Percentiles rank a stretch among this genome's conserved stretches.
phyloP scores from a whole-genome alignment of 2,329 filamentous ascomycete genomes.

The Rutstroemia sp. region DNA sequence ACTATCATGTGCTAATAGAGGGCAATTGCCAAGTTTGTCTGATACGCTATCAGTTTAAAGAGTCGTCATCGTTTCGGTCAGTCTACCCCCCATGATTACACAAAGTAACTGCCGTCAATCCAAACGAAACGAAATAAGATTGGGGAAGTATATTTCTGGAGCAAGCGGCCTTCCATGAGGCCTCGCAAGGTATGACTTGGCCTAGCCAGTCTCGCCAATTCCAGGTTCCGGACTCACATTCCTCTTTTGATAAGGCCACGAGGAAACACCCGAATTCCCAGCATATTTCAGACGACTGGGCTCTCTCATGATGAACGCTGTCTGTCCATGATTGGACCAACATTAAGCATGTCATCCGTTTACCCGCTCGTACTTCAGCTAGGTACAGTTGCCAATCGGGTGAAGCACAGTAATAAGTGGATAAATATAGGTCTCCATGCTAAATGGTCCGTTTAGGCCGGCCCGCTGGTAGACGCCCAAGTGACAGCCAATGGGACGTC shows the following conservation, averaged over 20 bases:
- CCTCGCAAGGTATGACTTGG: background rate
- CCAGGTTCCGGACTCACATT: background rate
- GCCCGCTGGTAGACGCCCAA: background rate
- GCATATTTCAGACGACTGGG: background rate
- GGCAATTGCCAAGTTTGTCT: constrained; percentile 2
- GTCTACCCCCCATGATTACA: background rate
- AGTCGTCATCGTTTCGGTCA: background rate
- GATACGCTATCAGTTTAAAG: background rate
- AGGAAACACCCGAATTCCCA: background rate
- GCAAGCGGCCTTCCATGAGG: background rate
- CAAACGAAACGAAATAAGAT: background rate
- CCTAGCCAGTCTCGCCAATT: background rate
- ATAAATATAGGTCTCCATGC: background rate
- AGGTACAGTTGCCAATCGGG: background rate
- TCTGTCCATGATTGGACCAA: no score
- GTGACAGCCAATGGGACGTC: background rate
- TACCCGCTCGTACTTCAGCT: background rate
- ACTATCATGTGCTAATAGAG: constrained; percentile 24
- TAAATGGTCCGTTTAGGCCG: background rate
- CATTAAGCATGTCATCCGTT: background rate
- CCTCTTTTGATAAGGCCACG: background rate
- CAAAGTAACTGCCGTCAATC: background rate
- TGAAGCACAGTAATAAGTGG: background rate
- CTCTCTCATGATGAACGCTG: background rate
- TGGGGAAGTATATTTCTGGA: background rate